phyloP scores from a whole-genome alignment of 108 stramenopile species.

The Schizochytrium sp. region DNA sequence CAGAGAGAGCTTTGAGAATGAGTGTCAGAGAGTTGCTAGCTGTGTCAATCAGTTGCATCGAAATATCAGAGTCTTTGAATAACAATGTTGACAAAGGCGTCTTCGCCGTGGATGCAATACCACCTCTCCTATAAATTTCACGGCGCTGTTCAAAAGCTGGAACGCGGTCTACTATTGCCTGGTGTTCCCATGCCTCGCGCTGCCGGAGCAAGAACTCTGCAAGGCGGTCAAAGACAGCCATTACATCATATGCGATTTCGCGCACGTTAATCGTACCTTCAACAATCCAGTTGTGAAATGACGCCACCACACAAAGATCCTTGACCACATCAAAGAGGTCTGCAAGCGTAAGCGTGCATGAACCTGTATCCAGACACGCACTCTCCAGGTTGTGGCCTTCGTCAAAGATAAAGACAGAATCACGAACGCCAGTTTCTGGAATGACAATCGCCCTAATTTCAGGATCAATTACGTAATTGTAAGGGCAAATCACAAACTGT shows the following conservation, averaged over 20 bases:
- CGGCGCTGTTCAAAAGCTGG: not conserved
- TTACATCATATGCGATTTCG: not conserved
- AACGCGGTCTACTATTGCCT: not conserved
- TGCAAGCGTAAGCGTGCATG: not conserved
- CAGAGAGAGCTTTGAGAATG: not conserved
- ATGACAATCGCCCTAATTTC: constrained; percentile 79
- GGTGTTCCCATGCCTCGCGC: not conserved
- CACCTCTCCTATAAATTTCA: not conserved
- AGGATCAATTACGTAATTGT: constrained; percentile 97
- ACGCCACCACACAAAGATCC: constrained; percentile 24
- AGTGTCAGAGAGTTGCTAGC: not conserved
- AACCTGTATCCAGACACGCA: constrained; percentile 61
- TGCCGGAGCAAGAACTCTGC: not conserved
- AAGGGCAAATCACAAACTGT: constrained; percentile 93
- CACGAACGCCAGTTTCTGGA: constrained; percentile 78
- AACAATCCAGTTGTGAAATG: not conserved
- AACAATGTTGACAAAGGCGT: not conserved
- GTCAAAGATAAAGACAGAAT: constrained; percentile 93
- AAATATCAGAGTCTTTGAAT: not conserved
- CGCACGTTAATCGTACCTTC: not conserved
- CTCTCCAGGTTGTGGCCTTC: constrained; percentile 98
- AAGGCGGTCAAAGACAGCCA: constrained; percentile 8
- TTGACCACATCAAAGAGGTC: not conserved
- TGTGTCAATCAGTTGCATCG: not conserved
- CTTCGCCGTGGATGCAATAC: not conserved